A percentile compares a stretch with the other conserved stretches of the same genome.
Evolutionary conservation across 495 filamentous ascomycete genomes (phyloP).

Genomic region (Penicillium chermesinum): DNA sequence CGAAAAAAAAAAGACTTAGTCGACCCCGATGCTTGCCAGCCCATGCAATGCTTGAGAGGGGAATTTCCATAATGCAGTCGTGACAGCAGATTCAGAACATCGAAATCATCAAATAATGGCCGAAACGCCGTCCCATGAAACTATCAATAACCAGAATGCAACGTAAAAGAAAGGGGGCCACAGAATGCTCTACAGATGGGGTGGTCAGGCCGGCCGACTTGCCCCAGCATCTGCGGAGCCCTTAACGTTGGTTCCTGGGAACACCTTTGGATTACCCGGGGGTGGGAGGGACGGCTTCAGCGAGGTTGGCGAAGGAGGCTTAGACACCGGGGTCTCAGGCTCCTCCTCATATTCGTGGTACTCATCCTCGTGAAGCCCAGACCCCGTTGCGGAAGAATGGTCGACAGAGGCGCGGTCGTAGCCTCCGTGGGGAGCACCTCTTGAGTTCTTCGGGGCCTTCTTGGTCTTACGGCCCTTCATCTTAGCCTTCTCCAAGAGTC

Average conservation of each 20-base stretch:
- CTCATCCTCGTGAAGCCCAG: conserved; percentile 49
- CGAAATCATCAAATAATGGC: conserved; percentile 8
- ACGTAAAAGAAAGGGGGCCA: conserved; percentile 6
- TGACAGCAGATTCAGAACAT: conserved; percentile 8
- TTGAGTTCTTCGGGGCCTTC: conserved; percentile 64
- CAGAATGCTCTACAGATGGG: background rate
- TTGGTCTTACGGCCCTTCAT: conserved; percentile 85
- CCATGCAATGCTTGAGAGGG: conserved; percentile 19
- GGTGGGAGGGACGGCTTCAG: conserved; percentile 33
- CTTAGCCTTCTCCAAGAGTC: conserved; percentile 89
- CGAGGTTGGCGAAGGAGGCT: conserved; percentile 30
- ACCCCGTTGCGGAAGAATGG: conserved; percentile 36
- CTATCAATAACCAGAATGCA: background rate
- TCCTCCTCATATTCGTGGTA: conserved; percentile 56
- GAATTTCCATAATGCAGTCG: conserved; percentile 27
- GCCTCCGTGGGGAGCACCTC: conserved; percentile 37
- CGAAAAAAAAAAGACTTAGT: conserved; percentile 9
- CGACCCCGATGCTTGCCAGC: conserved; percentile 16
- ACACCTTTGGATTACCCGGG: conserved; percentile 21
- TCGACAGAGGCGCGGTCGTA: conserved; percentile 45
- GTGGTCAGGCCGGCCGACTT: conserved; percentile 33
- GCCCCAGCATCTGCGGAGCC: conserved; percentile 27
- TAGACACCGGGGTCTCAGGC: conserved; percentile 21
- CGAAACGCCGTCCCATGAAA: background rate
- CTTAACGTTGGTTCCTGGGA: conserved; percentile 15